A percentile compares a stretch with the other conserved stretches of the same genome.
phyloP scores from a whole-genome alignment of 257 asterid species.

The Solanum pimpinellifolium region DNA sequence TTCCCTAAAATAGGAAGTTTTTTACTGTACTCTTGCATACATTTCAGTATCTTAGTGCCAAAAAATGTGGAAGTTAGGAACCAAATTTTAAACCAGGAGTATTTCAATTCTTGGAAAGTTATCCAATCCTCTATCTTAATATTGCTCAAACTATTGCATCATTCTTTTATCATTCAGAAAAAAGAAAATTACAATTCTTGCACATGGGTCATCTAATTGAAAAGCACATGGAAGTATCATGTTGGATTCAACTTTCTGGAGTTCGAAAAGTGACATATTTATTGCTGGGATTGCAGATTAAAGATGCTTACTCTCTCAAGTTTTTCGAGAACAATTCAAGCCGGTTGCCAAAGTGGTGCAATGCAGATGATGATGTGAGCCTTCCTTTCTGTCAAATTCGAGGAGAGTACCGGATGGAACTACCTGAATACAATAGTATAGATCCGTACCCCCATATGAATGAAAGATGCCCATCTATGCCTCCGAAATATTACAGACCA shows the following conservation, averaged over 20 bases:
- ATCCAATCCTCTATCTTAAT: not conserved
- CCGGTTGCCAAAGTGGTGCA: conserved; percentile 89
- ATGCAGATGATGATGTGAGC: conserved; percentile 61
- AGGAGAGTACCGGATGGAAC: conserved; percentile 73
- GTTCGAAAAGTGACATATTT: not conserved
- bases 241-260: not conserved
- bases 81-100: not conserved
- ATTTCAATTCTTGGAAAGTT: not conserved
- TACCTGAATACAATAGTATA: conserved; percentile 70
- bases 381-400: conserved; percentile 80
- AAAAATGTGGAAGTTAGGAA: not conserved
- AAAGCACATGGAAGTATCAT: not conserved
- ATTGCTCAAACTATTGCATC: not conserved
- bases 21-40: not conserved
- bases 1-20: not conserved
- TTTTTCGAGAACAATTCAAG: conserved; percentile 62
- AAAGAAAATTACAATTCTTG: not conserved
- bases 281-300: conserved; percentile 46
- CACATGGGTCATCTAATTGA: not conserved
- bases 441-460: conserved; percentile 73
- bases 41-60: not conserved
- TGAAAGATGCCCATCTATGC: conserved; percentile 84
- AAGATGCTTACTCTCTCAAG: conserved; percentile 75
- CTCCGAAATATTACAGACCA: conserved; percentile 58
- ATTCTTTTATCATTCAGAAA: not conserved